phyloP scores from a whole-genome alignment of 2,329 filamentous ascomycete genomes.

The Penicillium aurantiogriseum region DNA sequence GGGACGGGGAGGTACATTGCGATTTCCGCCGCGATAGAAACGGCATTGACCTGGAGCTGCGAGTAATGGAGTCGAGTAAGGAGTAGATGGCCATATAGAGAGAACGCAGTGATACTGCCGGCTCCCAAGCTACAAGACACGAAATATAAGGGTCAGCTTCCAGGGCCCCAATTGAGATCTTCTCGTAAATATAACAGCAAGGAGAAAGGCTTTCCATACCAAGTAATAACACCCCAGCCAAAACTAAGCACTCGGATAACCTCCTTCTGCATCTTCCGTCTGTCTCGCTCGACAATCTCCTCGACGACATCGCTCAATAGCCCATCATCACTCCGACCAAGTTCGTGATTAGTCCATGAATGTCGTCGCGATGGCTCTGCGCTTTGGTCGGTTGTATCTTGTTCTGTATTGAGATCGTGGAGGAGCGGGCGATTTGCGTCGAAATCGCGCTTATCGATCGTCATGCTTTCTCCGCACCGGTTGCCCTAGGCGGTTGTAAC shows the following conservation, averaged over 20 bases:
- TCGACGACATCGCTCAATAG: constrained; percentile 62
- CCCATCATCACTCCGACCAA: constrained; percentile 32
- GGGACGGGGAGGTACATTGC: constrained; percentile 92
- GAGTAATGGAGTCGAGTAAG: constrained; percentile 82
- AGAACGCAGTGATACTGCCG: constrained; percentile 89
- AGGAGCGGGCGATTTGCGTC: constrained; percentile 42
- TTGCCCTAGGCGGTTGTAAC: not conserved
- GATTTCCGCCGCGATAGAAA: constrained; percentile 82
- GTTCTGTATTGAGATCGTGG: constrained; percentile 18
- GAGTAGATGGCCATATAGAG: constrained; percentile 87
- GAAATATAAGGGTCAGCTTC: constrained; percentile 10
- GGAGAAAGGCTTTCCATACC: constrained; percentile 37
- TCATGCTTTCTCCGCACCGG: constrained; percentile 20
- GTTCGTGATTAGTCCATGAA: constrained; percentile 15
- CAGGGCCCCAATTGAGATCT: not conserved
- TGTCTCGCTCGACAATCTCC: constrained; percentile 59
- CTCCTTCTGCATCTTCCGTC: constrained; percentile 53
- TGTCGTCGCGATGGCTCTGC: constrained; percentile 26
- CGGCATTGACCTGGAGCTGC: constrained; percentile 87
- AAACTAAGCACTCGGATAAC: constrained; percentile 57
- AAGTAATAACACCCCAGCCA: constrained; percentile 59
- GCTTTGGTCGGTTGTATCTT: constrained; percentile 17
- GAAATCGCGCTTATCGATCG: constrained; percentile 49
- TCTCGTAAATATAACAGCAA: not conserved
- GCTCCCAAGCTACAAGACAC: constrained; percentile 64